phyloP scores from a whole-genome alignment of 2,329 filamentous ascomycete species.

The Penicillium sp. region DNA sequence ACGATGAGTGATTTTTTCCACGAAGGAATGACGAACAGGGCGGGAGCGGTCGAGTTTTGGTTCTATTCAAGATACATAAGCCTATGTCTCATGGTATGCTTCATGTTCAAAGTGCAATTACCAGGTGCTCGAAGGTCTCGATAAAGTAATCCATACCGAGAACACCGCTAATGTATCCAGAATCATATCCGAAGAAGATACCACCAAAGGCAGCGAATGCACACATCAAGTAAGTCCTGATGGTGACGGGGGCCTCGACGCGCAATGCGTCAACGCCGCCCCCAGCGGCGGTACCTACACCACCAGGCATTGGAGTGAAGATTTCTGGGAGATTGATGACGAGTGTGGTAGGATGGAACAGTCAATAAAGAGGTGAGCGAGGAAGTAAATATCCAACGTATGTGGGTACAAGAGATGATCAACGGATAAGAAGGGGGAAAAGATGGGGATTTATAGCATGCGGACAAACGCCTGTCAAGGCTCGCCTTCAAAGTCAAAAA shows the following conservation, averaged over 20 bases:
- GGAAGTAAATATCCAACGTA: background rate
- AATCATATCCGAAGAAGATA: slow-evolving; percentile 63
- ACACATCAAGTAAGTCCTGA: slow-evolving; percentile 62
- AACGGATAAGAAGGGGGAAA: background rate
- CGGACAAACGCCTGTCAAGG: background rate
- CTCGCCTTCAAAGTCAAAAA: background rate
- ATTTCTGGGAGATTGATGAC: background rate
- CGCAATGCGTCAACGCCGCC: slow-evolving; percentile 54
- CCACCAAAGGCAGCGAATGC: slow-evolving; percentile 63
- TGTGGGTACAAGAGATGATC: background rate
- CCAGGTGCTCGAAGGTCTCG: slow-evolving; percentile 26
- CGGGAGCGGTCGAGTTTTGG: slow-evolving; percentile 28
- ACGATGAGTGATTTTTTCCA: slow-evolving; percentile 65
- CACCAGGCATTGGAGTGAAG: slow-evolving; percentile 26
- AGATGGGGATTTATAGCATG: background rate
- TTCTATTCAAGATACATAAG: slow-evolving; percentile 23
- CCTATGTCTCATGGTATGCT: background rate
- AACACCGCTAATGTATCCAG: slow-evolving; percentile 57
- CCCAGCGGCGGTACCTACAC: slow-evolving; percentile 8
- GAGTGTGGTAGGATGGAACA: background rate
- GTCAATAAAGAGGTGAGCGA: background rate
- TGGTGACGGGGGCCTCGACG: slow-evolving; percentile 59
- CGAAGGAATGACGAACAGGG: slow-evolving; percentile 47
- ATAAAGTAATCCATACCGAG: slow-evolving; percentile 54
- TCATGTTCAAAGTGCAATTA: background rate